phyloP scores from a whole-genome alignment of 1,139 yeast species.

The Zygoascus meyerae region DNA sequence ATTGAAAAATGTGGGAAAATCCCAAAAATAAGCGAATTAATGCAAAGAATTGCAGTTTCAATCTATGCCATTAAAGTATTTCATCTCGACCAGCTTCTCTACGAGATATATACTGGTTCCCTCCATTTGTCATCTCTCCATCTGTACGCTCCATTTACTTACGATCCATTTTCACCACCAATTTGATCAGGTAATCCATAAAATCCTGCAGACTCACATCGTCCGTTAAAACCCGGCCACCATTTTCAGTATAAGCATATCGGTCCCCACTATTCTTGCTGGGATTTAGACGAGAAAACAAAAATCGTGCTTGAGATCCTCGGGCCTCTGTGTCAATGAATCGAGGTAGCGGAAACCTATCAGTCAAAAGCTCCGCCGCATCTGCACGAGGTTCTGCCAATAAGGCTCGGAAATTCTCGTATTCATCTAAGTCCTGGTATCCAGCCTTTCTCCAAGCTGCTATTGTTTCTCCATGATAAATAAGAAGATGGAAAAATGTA shows the following conservation, averaged over 20 bases:
- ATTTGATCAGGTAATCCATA: constrained; percentile 45
- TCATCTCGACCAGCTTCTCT: too few relatives aligned
- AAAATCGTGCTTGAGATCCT: constrained; percentile 72
- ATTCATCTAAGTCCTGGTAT: constrained; percentile 61
- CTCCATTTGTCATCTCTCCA: neutral
- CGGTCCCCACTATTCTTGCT: constrained; percentile 41
- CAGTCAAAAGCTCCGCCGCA: constrained; percentile 60
- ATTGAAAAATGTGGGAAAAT: too few relatives aligned
- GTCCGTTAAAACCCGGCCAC: constrained; percentile 55
- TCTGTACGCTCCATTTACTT: constrained; percentile 5
- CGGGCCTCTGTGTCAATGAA: constrained; percentile 72
- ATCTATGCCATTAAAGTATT: too few relatives aligned
- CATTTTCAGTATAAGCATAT: constrained; percentile 31
- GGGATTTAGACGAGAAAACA: constrained; percentile 70
- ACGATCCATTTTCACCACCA: constrained; percentile 25
- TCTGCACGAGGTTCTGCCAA: constrained; percentile 62
- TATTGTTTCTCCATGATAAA: constrained; percentile 61
- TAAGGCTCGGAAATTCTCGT: constrained; percentile 53
- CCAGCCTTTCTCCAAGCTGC: constrained; percentile 68
- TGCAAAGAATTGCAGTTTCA: too few relatives aligned
- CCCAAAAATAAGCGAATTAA: too few relatives aligned
- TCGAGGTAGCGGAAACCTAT: constrained; percentile 67
- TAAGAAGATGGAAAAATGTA: constrained; percentile 67
- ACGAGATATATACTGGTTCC: too few relatives aligned
- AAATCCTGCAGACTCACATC: constrained; percentile 64